Base-by-base conservation (phyloP, 768 basidiomycete genomes). In the Hortiboletus campestris region DNA sequence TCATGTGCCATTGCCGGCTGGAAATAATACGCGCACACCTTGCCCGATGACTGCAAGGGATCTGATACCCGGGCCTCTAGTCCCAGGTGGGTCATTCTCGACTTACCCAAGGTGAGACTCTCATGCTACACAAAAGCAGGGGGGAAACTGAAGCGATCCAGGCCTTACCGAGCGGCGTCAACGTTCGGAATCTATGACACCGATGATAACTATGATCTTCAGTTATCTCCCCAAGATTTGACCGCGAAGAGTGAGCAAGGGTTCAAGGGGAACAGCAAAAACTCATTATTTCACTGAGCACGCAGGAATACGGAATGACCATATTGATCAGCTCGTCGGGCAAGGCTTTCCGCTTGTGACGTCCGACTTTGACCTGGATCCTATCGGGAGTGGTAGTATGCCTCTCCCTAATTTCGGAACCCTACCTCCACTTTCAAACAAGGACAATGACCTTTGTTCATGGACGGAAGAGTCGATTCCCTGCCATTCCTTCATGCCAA, bases 171-270 rank as follows among this genome's bases (percentile, higher is more conserved):
- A 2, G 9, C 10, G 29, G 45, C 55, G 6, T 25, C 4, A 6
- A 4, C n/a, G 2, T 9, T 35, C 10, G 14, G 20, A 9, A 10
- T 20, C 5, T 25, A 22, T 34, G 34, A 41, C 36, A 29, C 1
- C 17, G 3, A 7, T 1, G 16, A 19, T 11, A n/a, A 9, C 8
- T 10, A 1, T 8, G 32, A 49, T 42, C 4, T 42, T 5, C 44
- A 28, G 10, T 1, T 6, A 17, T 12, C 0, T 3, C 17, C 36
- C 29, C 7, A 13, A 22, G 41, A 40, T 34, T 25, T 17, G 20
- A 17, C 25, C 5, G 10, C 13, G 25, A 16, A 49, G 0, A 10
- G 64, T 66, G n/a, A 60, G 61, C 6, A 29, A 10, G 8, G 3
- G n/a, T 34, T 44, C n/a, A 9, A 16, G n/a, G 4, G 7, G 13